Conservation (phyloP, 192 early-diverging fungal genomes). For the Ramicandelaber brevisporus region DNA sequence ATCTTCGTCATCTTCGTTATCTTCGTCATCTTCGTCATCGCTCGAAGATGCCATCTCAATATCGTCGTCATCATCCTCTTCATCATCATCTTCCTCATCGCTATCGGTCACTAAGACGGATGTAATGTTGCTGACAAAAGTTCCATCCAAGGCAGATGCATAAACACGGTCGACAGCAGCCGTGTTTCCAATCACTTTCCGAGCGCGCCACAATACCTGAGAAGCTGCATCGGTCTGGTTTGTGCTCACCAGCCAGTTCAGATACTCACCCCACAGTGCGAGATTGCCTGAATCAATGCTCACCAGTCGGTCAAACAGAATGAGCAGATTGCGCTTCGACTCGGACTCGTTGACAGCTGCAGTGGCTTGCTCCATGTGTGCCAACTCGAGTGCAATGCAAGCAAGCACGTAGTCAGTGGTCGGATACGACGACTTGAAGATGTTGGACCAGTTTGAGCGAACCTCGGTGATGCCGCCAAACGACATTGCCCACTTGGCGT, state of each 20-base stretch:
- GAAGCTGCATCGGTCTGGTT: constrained; percentile 5
- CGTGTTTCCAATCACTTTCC: no score
- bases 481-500: no score
- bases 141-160: no score
- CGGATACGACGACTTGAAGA: constrained; percentile 28
- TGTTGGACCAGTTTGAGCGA: constrained; percentile 8
- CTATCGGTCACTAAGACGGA: no score
- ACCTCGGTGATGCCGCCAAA: no score
- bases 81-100: no score
- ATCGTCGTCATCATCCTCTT: no score
- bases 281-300: constrained; percentile 5
- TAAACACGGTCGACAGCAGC: no score
- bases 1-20: no score
- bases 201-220: constrained; percentile 10
- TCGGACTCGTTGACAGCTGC: background rate
- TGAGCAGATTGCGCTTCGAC: background rate
- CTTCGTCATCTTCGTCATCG: no score
- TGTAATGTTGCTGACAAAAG: no score
- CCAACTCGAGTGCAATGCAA: constrained; percentile 31
- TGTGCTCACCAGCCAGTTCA: constrained; percentile 4
- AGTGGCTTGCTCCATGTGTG: background rate
- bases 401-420: constrained; percentile 26
- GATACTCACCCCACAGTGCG: constrained; percentile 10
- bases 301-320: constrained; percentile 11
- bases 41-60: no score